Base-by-base conservation (phyloP, 768 basidiomycete genomes). In the Cystoderma amianthinum region DNA sequence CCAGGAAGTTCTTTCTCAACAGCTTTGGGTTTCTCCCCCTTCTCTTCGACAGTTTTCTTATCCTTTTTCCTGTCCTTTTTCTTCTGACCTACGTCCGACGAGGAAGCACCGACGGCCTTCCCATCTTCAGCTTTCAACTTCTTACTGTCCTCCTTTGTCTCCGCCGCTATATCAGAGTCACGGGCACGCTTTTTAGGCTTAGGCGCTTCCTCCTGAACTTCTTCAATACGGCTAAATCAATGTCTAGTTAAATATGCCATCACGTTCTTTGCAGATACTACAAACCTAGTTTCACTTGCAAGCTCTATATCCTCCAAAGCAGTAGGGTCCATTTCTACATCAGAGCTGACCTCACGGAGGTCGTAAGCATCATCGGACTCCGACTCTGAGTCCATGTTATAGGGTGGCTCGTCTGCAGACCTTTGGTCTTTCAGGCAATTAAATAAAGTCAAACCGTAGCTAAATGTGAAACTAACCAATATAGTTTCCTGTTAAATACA, bases 401-500 rank as follows among this genome's bases (percentile, higher is more conserved):
- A n/a, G n/a, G n/a, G n/a, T n/a, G n/a, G n/a, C n/a, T n/a, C n/a
- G n/a, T n/a, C n/a, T n/a, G 62, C 52, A 19, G 63, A 60, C 4
- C 50, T 44, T 55, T 85, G 81, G 49, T 82, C 83, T 85, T 44
- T 19, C 24, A 18, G 28, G 22, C 20, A 22, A 39, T 39, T n/a
- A 37, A 32, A 38, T 42, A 15, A 39, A 25, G 3, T 35, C 15
- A 33, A 36, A 37, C 46, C 16, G 16, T 39, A 20, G 18, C 19
- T 23, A 13, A 42, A 12, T 13, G 2, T 22, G 17, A 24, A 40
- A 38, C 39, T 60, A n/a, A 85, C 85, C 78, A 57, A 93, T 76
- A 61, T 90, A 92, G 62, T 92, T 90, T 41, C 91, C 90, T 47
- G 82, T 80, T 46, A 93, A 63, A 63, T 89, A 79, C 37, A 92